Evolutionary conservation across 2,329 filamentous ascomycete species (phyloP), one percentile per base, ranked within the genome.

Genomic region (Aureobasidium pullulans): DNA sequence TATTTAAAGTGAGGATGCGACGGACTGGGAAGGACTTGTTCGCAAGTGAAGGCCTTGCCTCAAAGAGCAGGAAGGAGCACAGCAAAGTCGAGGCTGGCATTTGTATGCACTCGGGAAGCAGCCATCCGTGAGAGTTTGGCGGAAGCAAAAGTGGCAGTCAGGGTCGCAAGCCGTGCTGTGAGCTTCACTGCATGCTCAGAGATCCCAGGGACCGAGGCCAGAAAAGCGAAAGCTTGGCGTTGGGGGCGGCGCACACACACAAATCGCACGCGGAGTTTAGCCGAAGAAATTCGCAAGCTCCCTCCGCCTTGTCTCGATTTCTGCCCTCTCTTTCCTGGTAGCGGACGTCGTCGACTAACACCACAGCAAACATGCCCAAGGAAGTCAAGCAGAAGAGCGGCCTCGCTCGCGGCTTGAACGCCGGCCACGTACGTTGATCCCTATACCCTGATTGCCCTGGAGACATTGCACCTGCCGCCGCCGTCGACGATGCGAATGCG

Each of bases 381-480:
- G 76, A 80, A 74, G 76, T 79, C 70, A 79, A 79, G 74, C 77
- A 79, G 72, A 77, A 74, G 71, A 77, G 74, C 68, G 78, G 75
- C 68, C 76, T 86, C 72, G 76, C 79, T 74, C 73, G 81, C 71
- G 84, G 84, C 72, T 74, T 84, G 71, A 86, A 86, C 77, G 79
- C 79, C 71, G 84, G 84, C 74, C 83, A 85, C 75, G 84, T 86
- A 84, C 73, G 84, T 85, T 67, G 56, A 59, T 47, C 48, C 59
- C 64, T 57, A 62, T 53, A 61, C 61, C 57, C 46, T 46, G 28
- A 47, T 39, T 57, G 29, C 40, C 19, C 63, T 64, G 37, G 40
- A 40, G 32, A 15, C 40, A 29, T 13, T 57, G 43, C 54, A 32
- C 37, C 48, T 28, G 15, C 40, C 53, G 37, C 43, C 39, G 54